Conservation (phyloP, 495 filamentous ascomycete species). For the Podospora appendiculata region DNA sequence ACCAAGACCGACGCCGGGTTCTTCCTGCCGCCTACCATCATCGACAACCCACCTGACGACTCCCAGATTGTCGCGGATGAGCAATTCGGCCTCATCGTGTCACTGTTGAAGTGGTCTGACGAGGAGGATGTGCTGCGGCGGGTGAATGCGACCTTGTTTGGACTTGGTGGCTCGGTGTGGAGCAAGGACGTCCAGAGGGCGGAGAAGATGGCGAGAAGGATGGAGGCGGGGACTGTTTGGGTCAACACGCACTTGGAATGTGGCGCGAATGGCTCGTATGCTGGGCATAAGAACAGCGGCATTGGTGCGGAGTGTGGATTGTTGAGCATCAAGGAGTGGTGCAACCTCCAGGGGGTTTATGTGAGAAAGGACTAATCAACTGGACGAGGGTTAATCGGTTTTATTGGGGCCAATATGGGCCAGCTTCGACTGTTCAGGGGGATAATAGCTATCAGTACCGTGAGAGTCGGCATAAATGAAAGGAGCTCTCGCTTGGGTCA, state of each 20-base stretch:
- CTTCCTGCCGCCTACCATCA: conserved; percentile 34
- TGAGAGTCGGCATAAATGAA: too few species aligned
- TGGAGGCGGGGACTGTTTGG: conserved; percentile 50
- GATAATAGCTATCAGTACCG: too few species aligned
- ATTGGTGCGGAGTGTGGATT: conserved; percentile 48
- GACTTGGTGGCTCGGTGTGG: conserved; percentile 49
- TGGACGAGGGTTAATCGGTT: too few species aligned
- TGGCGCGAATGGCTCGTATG: conserved; percentile 39
- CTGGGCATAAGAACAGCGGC: conserved; percentile 50
- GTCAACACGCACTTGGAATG: conserved; percentile 40
- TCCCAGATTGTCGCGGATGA: conserved; percentile 33
- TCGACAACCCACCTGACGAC: conserved; percentile 36
- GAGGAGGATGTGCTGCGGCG: conserved; percentile 47
- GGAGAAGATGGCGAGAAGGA: conserved; percentile 33
- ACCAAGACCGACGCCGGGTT: conserved; percentile 17
- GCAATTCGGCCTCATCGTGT: conserved; percentile 47
- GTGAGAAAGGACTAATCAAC: too few species aligned
- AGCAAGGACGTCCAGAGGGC: conserved; percentile 41
- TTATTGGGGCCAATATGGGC: too few species aligned
- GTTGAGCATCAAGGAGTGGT: conserved; percentile 42
- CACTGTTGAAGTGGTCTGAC: conserved; percentile 41
- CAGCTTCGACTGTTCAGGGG: too few species aligned
- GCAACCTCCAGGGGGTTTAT: conserved; percentile 31
- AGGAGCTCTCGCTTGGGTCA: too few species aligned
- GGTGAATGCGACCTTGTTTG: conserved; percentile 43